Conservation (phyloP, 495 filamentous ascomycete species). For the Penicillium diatomitis region DNA sequence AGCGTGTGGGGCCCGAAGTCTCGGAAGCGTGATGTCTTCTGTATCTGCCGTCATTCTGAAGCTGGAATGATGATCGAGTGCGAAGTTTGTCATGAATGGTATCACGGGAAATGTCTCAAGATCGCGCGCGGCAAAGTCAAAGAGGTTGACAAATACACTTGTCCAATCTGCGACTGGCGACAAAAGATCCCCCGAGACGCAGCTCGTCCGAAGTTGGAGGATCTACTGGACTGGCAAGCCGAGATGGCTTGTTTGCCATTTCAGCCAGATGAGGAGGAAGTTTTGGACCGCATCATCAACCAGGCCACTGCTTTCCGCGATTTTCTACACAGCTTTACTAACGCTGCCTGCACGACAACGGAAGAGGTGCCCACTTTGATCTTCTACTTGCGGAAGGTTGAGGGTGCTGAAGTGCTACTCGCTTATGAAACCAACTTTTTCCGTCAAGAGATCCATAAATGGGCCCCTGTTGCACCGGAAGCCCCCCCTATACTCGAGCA, state of each 20-base stretch:
- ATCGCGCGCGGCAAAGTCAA: slow-evolving; percentile 96
- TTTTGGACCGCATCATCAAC: slow-evolving; percentile 72
- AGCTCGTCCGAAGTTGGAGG: slow-evolving; percentile 89
- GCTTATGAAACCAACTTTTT: slow-evolving; percentile 95
- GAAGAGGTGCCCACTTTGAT: slow-evolving; percentile 83
- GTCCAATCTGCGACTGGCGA: slow-evolving; percentile 95
- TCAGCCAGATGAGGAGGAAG: slow-evolving; percentile 89
- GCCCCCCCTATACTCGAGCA: slow-evolving; percentile 71
- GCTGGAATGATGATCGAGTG: slow-evolving; percentile 99
- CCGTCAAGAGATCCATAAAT: slow-evolving; percentile 90
- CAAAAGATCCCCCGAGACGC: slow-evolving; percentile 98
- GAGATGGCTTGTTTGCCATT: slow-evolving; percentile 81
- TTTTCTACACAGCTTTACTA: slow-evolving; percentile 72
- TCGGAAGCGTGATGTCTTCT: slow-evolving; percentile 75
- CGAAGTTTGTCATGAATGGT: slow-evolving; percentile 97
- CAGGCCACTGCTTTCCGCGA: slow-evolving; percentile 77
- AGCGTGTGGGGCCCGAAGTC: slow-evolving; percentile 42
- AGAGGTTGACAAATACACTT: slow-evolving; percentile 97
- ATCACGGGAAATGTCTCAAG: slow-evolving; percentile 97
- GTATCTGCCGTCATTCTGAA: slow-evolving; percentile 87
- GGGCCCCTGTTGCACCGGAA: slow-evolving; percentile 83
- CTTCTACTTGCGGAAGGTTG: slow-evolving; percentile 98
- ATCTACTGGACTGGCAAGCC: slow-evolving; percentile 77
- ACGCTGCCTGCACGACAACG: slow-evolving; percentile 66
- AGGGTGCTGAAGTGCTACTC: slow-evolving; percentile 91